Base-by-base conservation (phyloP, 2,329 filamentous ascomycete species). In the Fusarium sp. region DNA sequence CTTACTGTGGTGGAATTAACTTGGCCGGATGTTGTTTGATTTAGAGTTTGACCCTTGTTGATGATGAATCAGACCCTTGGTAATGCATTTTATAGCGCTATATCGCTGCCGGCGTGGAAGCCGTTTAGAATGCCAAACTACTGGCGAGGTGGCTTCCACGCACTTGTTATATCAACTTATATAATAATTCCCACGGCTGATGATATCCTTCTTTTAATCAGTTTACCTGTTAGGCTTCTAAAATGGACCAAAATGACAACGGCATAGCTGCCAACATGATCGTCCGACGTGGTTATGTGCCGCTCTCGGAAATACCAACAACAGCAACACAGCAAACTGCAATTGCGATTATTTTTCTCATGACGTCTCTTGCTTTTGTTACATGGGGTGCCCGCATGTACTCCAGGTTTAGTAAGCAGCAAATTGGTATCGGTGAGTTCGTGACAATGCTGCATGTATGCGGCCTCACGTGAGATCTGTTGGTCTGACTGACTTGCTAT, bases 391-490 rank as follows among this genome's bases (percentile, higher is more conserved):
- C 70, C 17, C 73, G 70, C 3, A 69, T 75, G 38, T 71, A 73
- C 49, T 65, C 70, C n/a, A 60, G 73, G 12, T 61, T 58, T 4
- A 61, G 48, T 13, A 56, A 73, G 3, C 73, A 74, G 26, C 67
- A 74, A 26, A 12, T 75, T 6, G 67, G 73, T 14, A 37, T 65
- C 27, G 71, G 73, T 74, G 49, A 32, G 73, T 46, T 40, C n/a
- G 2, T 12, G 7, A 3, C 14, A 23, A 11, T 17, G 6, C 15
- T 37, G 17, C 23, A 44, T 33, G 11, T 23, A 41, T 45, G 7
- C 14, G 18, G 18, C 13, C 15, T 15, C 20, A 5, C 26, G 38
- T 44, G 42, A 45, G 32, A 52, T 52, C 33, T 52, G 3, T n/a
- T 13, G 30, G 35, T 53, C 33, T 57, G 20, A 42, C 53, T 73